Base-by-base conservation (phyloP, 352 stramenopile species). In the Pythium guiyangense region DNA sequence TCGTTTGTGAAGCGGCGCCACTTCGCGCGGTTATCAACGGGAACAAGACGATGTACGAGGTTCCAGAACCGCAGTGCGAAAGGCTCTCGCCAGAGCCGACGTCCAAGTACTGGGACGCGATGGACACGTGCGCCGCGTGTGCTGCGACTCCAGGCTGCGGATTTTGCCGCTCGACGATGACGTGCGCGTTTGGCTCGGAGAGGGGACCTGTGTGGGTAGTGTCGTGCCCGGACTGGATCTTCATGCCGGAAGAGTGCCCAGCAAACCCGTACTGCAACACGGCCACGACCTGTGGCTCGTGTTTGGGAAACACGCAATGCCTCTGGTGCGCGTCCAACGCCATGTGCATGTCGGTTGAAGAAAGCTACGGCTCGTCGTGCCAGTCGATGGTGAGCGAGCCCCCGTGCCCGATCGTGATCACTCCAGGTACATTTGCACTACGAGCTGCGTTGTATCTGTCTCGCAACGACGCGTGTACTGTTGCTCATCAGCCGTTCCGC, bases 91-190 rank as follows among this genome's bases (percentile, higher is more conserved):
- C 78, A 39, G 66, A 73, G 6, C 51, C 60, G 2, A 78, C 84
- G 51, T 57, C 57, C 49, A 67, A 74, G 58, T 90, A 80, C 60
- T 90, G 79, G 83, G 59, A 74, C 15, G 75, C 75, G 35, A 85
- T 87, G 74, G 69, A 70, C 26, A 61, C 66, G n/a, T 97, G 91
- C 70, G 69, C 71, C 22, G 54, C 63, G 17, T 98, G 92, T 54
- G 61, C 89, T 35, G 57, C 65, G 9, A 70, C 79, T 45, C 56
- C 66, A 12, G 70, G 73, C 14, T 98, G 92, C 54, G 92, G 92
- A 3, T 98, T 90, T 57, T 98, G 92, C 60, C 69, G 90, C 49
- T 96, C 88, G 50, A 97, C 90, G n/a, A 77, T 98, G 62, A 82
- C 69, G 55, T 98, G 92, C 63, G 60, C 87, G 25, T 60, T 65